Evolutionary conservation across 352 stramenopile genomes (phyloP).

Genomic region (Aphanomyces cochlioides): DNA sequence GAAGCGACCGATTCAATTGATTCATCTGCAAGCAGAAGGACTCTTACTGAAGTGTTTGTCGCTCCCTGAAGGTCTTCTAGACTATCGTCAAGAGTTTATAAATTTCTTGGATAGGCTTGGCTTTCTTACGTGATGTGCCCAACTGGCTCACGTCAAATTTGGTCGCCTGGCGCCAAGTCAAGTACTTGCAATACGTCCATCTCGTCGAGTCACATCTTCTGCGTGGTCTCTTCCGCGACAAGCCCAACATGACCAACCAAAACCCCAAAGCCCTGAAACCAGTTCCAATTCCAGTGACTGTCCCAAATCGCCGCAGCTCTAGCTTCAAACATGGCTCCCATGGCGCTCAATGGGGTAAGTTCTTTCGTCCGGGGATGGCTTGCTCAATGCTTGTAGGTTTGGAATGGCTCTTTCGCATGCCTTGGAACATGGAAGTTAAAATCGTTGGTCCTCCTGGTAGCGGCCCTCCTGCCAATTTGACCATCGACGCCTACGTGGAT

Average conservation of each 20-base stretch:
- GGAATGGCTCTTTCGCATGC: conserved; percentile 87
- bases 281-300: conserved; percentile 75
- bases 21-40: conserved; percentile 77
- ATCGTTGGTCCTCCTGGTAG: conserved; percentile 81
- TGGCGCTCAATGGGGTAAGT: conserved; percentile 59
- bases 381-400: conserved; percentile 33
- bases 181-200: conserved; percentile 83
- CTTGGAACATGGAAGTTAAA: conserved; percentile 90
- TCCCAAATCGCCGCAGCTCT: conserved; percentile 73
- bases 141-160: conserved; percentile 82
- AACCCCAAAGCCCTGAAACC: conserved; percentile 30
- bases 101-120: conserved; percentile 37
- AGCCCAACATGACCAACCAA: conserved; percentile 12
- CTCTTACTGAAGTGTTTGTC: conserved; percentile 82
- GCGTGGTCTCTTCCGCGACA: conserved; percentile 75
- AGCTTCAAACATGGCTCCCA: conserved; percentile 60
- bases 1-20: conserved; percentile 67
- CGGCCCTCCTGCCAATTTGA: conserved; percentile 78
- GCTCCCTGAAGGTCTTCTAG: conserved; percentile 44
- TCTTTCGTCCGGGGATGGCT: background rate
- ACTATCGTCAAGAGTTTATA: background rate
- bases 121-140: conserved; percentile 72
- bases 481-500: conserved; percentile 85
- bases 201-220: conserved; percentile 77
- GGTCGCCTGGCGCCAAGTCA: conserved; percentile 69